Base-by-base conservation (phyloP, 208 protist species). In the Zelonia costaricensis region DNA sequence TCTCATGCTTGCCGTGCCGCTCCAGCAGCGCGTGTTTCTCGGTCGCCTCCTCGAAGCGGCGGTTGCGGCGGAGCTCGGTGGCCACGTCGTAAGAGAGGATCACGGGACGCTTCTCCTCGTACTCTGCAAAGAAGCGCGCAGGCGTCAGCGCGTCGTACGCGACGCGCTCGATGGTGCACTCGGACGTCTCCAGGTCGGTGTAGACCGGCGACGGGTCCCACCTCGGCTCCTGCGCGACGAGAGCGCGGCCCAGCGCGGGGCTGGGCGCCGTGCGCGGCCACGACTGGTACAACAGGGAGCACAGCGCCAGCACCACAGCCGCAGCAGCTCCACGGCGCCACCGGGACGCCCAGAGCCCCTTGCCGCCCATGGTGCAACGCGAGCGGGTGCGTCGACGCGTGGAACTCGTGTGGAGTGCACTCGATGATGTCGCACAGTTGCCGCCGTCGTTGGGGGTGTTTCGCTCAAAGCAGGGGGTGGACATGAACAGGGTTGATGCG, bases 81-180 rank as follows among this genome's bases (percentile, higher is more conserved):
- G 35, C 18, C 9, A 45, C 16, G 8, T 46, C 39, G 33, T 52
- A 46, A 3, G 5, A n/a, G 12, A 82, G 28, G 36, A 80, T 64
- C 8, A 82, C 75, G 0, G 65, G 70, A n/a, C 49, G 45, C 27
- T 53, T 28, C 43, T 77, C 45, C 58, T 57, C 22, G 38, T 77
- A 74, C 7, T 49, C 15, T 6, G 23, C 23, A 10, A 72, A 38
- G n/a, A 82, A 80, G 0, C 10, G n/a, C 0, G 62, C 72, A 13
- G 45, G 2, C 3, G 61, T 76, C 10, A 80, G 44, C 7, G 25
- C 36, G 18, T 43, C 25, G 22, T 68, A 64, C 3, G 55, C 0
- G 8, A 70, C 28, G 16, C 70, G 65, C 8, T 69, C 65, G 33
- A 79, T 73, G 46, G 23, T 79, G 63, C 78, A 79, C 8, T 65